These are phyloP conservation scores for Tylopilus subfusipes DNA, from an alignment of 768 basidiomycete species.

Conservation along the genomic window DNA sequence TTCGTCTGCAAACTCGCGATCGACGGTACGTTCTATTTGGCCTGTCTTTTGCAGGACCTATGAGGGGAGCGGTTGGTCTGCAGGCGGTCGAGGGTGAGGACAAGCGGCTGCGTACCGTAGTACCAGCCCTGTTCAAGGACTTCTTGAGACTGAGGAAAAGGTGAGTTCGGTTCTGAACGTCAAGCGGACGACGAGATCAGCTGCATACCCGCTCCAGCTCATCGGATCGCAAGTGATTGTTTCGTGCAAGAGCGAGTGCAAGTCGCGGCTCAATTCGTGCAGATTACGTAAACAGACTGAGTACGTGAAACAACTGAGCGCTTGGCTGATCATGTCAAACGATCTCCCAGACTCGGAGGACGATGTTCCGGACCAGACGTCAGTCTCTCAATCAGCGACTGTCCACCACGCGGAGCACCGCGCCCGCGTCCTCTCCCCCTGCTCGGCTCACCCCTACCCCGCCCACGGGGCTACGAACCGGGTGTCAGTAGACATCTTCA, in stretches of 20 bases:
- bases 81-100: background rate
- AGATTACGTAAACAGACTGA: conserved; percentile 28
- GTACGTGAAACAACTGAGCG: too few relatives aligned
- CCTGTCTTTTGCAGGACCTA: conserved; percentile 97
- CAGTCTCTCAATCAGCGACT: conserved; percentile 16
- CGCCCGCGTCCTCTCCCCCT: conserved; percentile 24
- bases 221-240: conserved; percentile 23
- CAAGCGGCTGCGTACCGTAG: conserved; percentile 56
- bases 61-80: conserved; percentile 6
- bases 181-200: background rate
- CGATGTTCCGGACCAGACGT: conserved; percentile 13
- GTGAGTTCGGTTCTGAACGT: background rate
- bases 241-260: too few relatives aligned
- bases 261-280: background rate
- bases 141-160: conserved; percentile 75
- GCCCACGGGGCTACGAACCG: conserved; percentile 19
- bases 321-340: too few relatives aligned
- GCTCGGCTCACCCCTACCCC: conserved; percentile 19
- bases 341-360: conserved; percentile 17
- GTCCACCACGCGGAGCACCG: conserved; percentile 15
- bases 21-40: conserved; percentile 93
- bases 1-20: conserved; percentile 90
- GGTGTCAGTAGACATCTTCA: background rate
- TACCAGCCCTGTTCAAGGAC: conserved; percentile 86
- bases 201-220: conserved; percentile 54